Evolutionary conservation across 2,329 filamentous ascomycete genomes (phyloP).

Genomic region (Ascochyta lentis): DNA sequence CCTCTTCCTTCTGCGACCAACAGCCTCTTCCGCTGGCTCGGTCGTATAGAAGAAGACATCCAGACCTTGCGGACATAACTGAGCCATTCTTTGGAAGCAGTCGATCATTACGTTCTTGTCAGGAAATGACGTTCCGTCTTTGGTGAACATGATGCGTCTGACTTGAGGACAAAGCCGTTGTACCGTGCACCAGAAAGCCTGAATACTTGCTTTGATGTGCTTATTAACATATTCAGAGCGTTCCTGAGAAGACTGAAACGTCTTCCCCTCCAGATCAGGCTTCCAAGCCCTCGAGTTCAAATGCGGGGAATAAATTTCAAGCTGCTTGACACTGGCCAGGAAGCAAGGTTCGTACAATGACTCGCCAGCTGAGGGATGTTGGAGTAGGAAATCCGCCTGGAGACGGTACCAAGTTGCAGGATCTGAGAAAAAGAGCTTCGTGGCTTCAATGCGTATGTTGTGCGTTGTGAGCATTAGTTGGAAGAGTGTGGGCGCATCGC

Average conservation of each 20-base stretch:
- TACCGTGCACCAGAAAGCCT: conserved; percentile 3
- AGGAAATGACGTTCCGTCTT: background rate
- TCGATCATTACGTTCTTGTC: background rate
- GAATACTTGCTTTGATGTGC: background rate
- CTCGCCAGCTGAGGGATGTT: background rate
- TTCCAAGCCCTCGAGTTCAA: no score
- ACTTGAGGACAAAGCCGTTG: conserved; percentile 4
- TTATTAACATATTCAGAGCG: background rate
- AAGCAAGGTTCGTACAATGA: background rate
- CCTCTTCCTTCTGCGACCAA: no score
- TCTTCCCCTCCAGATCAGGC: no score
- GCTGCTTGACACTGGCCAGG: conserved; percentile 1
- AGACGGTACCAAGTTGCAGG: conserved; percentile 7
- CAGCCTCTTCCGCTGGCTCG: no score
- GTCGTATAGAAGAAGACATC: no score
- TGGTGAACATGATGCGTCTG: conserved; percentile 9
- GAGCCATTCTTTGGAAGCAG: background rate
- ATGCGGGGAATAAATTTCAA: background rate
- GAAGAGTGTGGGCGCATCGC: conserved; percentile 20
- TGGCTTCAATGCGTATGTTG: conserved; percentile 6
- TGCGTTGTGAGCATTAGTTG: conserved; percentile 22
- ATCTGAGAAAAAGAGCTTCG: conserved; percentile 18
- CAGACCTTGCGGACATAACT: conserved; percentile 3
- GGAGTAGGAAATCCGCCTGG: background rate
- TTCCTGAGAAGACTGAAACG: no score